phyloP scores from a whole-genome alignment of 306 rosid species.

The Cicer cuneatum region DNA sequence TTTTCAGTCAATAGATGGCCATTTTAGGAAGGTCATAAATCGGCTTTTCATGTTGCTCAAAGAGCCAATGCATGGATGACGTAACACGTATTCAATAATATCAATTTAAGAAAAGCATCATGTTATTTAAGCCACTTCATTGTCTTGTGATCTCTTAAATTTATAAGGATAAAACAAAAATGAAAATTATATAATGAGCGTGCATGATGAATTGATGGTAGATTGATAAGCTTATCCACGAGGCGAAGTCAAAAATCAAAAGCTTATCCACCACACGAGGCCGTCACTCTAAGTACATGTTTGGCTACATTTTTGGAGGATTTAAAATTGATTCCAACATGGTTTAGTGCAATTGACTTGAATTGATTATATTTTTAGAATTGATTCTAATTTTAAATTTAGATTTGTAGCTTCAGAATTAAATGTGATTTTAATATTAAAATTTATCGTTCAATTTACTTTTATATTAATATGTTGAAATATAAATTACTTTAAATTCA shows the following conservation, averaged over 20 bases:
- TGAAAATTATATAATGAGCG: background rate
- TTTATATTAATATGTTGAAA: too few relatives aligned
- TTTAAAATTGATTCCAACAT: too few relatives aligned
- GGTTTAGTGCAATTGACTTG: too few relatives aligned
- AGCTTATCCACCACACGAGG: too few relatives aligned
- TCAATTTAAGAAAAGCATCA: constrained; percentile 10
- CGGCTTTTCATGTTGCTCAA: constrained; percentile 50
- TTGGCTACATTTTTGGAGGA: too few relatives aligned
- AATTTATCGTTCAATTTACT: too few relatives aligned
- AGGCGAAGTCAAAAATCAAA: background rate
- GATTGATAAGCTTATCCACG: constrained; percentile 29
- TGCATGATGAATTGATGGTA: constrained; percentile 7
- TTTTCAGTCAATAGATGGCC: constrained; percentile 19
- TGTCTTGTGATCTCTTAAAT: constrained; percentile 18
- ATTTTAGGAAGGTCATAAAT: constrained; percentile 35
- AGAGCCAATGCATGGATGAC: constrained; percentile 35
- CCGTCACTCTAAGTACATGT: too few relatives aligned
- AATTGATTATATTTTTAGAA: too few relatives aligned
- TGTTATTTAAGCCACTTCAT: background rate
- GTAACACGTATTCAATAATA: constrained; percentile 38
- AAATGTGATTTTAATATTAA: too few relatives aligned
- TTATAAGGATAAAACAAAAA: constrained; percentile 3
- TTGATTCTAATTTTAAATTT: too few relatives aligned
- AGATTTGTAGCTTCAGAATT: too few relatives aligned
- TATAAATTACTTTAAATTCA: too few relatives aligned